Evolutionary conservation across 2,329 filamentous ascomycete genomes (phyloP), one percentile per base, ranked within the genome.

Genomic region (Truncatella angustata): DNA sequence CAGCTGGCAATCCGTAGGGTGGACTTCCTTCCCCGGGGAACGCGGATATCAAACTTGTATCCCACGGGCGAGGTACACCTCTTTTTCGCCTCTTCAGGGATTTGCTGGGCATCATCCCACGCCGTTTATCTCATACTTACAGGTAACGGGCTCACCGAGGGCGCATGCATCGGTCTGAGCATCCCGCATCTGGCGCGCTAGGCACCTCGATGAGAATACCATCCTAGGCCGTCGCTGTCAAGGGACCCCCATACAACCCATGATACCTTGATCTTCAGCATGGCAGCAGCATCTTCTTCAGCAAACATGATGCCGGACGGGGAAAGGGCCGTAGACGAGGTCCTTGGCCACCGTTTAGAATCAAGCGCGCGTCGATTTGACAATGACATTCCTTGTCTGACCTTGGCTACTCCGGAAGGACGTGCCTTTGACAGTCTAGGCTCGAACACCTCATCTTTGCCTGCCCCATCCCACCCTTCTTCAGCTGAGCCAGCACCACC

Each of bases 291-390:
- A n/a, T n/a, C n/a, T n/a, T 20, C 36, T 42, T 12, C 23, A 30
- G 34, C 40, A 48, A 40, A 26, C 35, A 42, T 9, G 3, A 16
- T 20, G 40, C 49, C 43, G 24, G 49, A 45, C 24, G 21, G 37
- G 40, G 39, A 55, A 49, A 48, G 52, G 51, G 49, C 36, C 23
- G 23, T 44, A 43, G 28, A 54, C 47, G 44, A 53, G 51, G 47
- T 21, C 47, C 18, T n/a, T 11, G 47, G 53, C 55, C 49, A 48
- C 40, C 37, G 24, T 28, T 12, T 23, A 9, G 20, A 57, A 51
- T 40, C 53, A 46, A 46, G 60, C 53, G 54, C 63, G 47, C 61
- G 63, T 58, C 67, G 66, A 54, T 62, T 66, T 63, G 63, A 66
- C 62, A 60, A 59, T 58, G 62, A 67, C 65, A 63, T 14, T 14